Evolutionary conservation across 2,329 filamentous ascomycete species (phyloP).

Genomic region (Ploettnerulaceae sp.): DNA sequence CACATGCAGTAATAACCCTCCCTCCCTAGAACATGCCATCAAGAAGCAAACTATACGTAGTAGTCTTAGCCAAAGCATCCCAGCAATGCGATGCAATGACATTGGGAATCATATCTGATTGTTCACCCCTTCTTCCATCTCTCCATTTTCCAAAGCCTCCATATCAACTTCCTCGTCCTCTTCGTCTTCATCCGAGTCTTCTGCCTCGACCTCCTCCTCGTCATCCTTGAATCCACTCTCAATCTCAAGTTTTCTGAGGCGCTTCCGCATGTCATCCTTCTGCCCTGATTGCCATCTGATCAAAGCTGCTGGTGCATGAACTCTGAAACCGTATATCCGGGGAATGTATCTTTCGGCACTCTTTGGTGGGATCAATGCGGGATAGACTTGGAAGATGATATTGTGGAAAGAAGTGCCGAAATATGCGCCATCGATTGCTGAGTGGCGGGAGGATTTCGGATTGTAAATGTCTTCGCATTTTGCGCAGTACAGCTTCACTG

Average conservation of each 20-base stretch:
- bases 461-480: slow-evolving; percentile 99
- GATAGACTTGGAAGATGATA: slow-evolving; percentile 98
- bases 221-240: slow-evolving; percentile 77
- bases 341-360: slow-evolving; percentile 81
- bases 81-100: neutral
- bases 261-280: slow-evolving; percentile 74
- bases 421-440: slow-evolving; percentile 93
- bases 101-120: slow-evolving; percentile 13
- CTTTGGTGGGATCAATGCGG: slow-evolving; percentile 81
- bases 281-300: slow-evolving; percentile 85
- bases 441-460: slow-evolving; percentile 93
- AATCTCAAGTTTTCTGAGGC: slow-evolving; percentile 65
- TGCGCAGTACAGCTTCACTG: slow-evolving; percentile 95
- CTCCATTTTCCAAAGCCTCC: slow-evolving; percentile 27
- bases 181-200: slow-evolving; percentile 51
- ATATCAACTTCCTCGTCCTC: slow-evolving; percentile 36
- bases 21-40: slow-evolving; percentile 17
- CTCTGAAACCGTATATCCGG: slow-evolving; percentile 89
- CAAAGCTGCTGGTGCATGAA: slow-evolving; percentile 83
- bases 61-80: slow-evolving; percentile 11
- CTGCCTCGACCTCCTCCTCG: slow-evolving; percentile 52
- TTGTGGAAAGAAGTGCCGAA: slow-evolving; percentile 98
- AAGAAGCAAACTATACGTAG: slow-evolving; percentile 13
- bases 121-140: slow-evolving; percentile 19
- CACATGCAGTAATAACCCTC: slow-evolving; percentile 19